Evolutionary conservation across 2,329 filamentous ascomycete species (phyloP), one percentile per base, ranked within the genome.

Genomic region (Venturia effusa): DNA sequence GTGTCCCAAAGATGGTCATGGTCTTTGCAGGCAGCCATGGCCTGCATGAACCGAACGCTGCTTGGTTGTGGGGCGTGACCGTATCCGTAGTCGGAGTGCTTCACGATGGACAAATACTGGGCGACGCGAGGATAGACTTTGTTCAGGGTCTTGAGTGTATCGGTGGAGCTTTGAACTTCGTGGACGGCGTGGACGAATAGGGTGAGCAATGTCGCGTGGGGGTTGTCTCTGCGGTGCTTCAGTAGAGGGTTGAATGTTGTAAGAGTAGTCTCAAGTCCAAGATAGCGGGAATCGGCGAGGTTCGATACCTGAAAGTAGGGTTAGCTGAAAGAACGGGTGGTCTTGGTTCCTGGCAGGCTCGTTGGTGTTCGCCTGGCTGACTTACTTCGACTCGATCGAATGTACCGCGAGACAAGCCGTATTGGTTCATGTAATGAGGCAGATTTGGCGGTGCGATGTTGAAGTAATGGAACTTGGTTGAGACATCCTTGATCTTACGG

Each of bases 351-450:
- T 22, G 61, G 0, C 32, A 48, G 19, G 6, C 34, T 5, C 5
- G 34, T 5, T 11, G 34, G 11, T 37, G 5, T 37, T 6, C 34
- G 34, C 6, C 11, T 37, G 5, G 34, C 37, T 2, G 41, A 11
- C 67, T 59, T 69, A 78, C 76, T 69, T 78, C 76, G 41, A 79
- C 75, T 5, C 76, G 71, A 64, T 72, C 73, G 66, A 75, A 77
- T 30, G 48, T 61, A 1, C 45, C 32, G 3, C 41, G 22, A 5
- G 61, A 37, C 22, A 34, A 15, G 11, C 66, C 57, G 41, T 69
- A 30, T 19, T 62, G 39, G 30, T 62, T 37, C 13, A 69, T 10
- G 32, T 66, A 62, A 3, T 4, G 55, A 10, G 69, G 67, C 19
- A 77, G 69, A 1, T 66, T 32, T 19, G 7, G 15, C 3, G 69